These are phyloP conservation scores for Penstemon davidsonii DNA, from an alignment of 257 asterid species.

Conservation along the genomic window DNA sequence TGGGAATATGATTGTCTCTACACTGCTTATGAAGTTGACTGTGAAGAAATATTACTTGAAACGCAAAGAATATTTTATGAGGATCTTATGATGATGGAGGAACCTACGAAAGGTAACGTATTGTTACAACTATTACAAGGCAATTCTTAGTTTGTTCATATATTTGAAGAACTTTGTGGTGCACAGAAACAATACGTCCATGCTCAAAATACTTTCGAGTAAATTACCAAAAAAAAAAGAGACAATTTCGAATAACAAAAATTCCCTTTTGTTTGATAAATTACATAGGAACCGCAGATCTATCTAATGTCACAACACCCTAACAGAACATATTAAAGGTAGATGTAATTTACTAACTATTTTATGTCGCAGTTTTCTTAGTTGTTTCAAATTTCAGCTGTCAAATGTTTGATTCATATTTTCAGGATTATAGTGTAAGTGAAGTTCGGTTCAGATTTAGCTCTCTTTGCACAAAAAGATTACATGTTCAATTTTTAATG, in stretches of 20 bases:
- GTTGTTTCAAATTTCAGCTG: no score
- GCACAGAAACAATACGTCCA: neutral
- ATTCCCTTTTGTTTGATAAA: no score
- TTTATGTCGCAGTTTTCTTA: no score
- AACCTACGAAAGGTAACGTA: slow-evolving; percentile 44
- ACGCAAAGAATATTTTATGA: slow-evolving; percentile 92
- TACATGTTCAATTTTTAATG: neutral
- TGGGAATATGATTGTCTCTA: slow-evolving; percentile 90
- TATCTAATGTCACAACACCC: no score
- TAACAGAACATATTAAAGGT: no score
- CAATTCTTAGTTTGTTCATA: slow-evolving; percentile 9
- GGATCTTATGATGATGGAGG: slow-evolving; percentile 56
- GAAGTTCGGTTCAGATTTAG: neutral
- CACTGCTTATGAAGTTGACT: slow-evolving; percentile 67
- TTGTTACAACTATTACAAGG: neutral
- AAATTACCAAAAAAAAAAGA: no score
- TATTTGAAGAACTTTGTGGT: neutral
- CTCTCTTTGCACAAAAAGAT: neutral
- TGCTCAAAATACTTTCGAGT: no score
- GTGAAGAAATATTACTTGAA: slow-evolving; percentile 80
- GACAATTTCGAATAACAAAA: no score
- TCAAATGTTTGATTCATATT: no score
- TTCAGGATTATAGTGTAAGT: no score
- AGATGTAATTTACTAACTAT: no score
- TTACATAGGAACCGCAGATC: no score